phyloP scores from a whole-genome alignment of 139 green algal genomes.

The Tetradesmus obliquus region DNA sequence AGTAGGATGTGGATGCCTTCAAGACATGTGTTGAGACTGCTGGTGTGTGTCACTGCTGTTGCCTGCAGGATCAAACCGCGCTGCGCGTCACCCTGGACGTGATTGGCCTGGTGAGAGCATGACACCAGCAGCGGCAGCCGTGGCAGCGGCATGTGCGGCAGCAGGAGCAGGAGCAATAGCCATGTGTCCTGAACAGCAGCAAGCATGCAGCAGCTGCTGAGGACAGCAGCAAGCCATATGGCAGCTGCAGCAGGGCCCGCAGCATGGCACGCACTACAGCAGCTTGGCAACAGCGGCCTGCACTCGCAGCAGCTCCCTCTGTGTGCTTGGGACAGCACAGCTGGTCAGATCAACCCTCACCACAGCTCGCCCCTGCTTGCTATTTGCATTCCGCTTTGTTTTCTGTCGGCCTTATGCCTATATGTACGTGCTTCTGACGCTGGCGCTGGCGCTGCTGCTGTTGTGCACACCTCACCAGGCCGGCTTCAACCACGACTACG shows the following conservation, averaged over 20 bases:
- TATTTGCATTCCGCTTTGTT: no score
- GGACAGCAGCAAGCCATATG: not conserved
- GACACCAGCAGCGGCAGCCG: not conserved
- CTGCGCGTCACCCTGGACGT: slow-evolving; percentile 71
- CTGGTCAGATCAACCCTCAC: no score
- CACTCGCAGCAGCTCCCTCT: no score
- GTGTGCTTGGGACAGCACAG: not conserved
- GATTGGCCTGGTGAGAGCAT: slow-evolving; percentile 60
- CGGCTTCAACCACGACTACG: slow-evolving; percentile 64
- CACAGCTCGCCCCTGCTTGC: no score
- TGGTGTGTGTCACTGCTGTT: not conserved
- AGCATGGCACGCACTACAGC: no score
- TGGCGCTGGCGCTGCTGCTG: not conserved
- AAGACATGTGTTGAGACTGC: no score
- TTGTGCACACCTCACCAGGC: slow-evolving; percentile 26
- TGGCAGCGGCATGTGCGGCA: no score
- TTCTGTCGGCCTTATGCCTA: no score
- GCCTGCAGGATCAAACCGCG: slow-evolving; percentile 60
- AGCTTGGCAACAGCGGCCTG: no score
- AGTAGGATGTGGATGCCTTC: no score
- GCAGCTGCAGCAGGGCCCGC: no score
- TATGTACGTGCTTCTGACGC: no score
- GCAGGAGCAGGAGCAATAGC: not conserved
- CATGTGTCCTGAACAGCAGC: not conserved
- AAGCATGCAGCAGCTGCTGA: not conserved